phyloP scores from a whole-genome alignment of 116 monocot species.

The Iris pallida region DNA sequence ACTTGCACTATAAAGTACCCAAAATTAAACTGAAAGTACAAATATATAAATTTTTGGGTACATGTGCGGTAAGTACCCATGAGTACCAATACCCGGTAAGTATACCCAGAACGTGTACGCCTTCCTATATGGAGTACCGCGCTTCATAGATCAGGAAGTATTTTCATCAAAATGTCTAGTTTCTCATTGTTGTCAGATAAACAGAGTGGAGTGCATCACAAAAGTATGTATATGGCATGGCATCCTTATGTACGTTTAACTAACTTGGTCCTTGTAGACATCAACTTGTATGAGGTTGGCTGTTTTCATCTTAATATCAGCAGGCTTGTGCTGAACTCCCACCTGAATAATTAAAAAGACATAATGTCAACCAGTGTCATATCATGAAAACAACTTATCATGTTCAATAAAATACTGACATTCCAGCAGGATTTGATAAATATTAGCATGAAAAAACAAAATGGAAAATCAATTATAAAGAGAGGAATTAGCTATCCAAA shows the following conservation, averaged over 20 bases:
- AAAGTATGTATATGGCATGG: background rate
- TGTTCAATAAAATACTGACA: constrained; percentile 1
- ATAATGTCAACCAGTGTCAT: background rate
- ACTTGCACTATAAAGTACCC: too few relatives aligned
- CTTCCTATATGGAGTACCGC: too few relatives aligned
- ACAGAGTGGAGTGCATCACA: too few relatives aligned
- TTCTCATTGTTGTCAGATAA: too few relatives aligned
- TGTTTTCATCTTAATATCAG: constrained; percentile 65
- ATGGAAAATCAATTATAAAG: background rate
- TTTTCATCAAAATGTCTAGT: too few relatives aligned
- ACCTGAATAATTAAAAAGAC: constrained; percentile 41
- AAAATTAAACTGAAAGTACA: too few relatives aligned
- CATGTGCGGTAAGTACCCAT: too few relatives aligned
- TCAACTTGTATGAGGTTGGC: constrained; percentile 62
- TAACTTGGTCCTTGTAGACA: constrained; percentile 70
- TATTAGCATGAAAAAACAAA: background rate
- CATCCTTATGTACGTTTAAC: background rate
- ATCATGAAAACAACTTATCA: constrained; percentile 1
- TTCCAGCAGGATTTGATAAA: background rate
- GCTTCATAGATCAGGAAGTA: too few relatives aligned
- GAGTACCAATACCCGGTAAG: too few relatives aligned
- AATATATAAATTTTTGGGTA: too few relatives aligned
- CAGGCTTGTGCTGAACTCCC: constrained; percentile 74
- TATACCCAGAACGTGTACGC: too few relatives aligned
- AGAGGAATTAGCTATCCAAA: background rate